Conservation (phyloP, 495 filamentous ascomycete genomes). For the Daldinia bambusicola region DNA sequence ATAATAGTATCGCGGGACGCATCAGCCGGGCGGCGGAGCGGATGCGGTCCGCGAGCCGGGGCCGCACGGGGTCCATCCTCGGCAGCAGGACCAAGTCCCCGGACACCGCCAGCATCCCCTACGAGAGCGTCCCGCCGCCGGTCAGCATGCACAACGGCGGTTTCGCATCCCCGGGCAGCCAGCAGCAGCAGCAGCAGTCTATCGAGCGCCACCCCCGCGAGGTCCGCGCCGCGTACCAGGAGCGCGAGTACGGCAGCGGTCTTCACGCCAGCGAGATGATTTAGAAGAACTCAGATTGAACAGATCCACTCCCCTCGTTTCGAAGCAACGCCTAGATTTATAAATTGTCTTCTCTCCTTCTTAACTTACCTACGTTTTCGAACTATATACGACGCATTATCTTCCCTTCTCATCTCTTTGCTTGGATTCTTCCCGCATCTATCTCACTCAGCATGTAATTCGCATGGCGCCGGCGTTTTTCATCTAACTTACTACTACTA, state of each 20-base stretch:
- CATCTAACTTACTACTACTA: not conserved
- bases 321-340: conserved; percentile 6
- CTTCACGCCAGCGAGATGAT: conserved; percentile 61
- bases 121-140: conserved; percentile 66
- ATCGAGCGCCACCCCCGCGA: conserved; percentile 56
- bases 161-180: conserved; percentile 23
- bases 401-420: conserved; percentile 7
- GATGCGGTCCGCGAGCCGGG: conserved; percentile 74
- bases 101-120: conserved; percentile 57
- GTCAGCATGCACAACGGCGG: conserved; percentile 36
- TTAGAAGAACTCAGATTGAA: conserved; percentile 30
- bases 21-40: conserved; percentile 74
- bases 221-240: conserved; percentile 51
- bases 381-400: conserved; percentile 37
- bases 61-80: conserved; percentile 52
- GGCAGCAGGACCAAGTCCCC: conserved; percentile 54
- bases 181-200: conserved; percentile 25
- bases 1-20: conserved; percentile 70
- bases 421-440: conserved; percentile 33
- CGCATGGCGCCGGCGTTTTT: conserved; percentile 50
- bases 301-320: not conserved
- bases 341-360: conserved; percentile 4
- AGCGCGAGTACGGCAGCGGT: conserved; percentile 55
- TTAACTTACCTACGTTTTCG: not conserved
- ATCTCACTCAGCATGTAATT: conserved; percentile 31